phyloP scores from a whole-genome alignment of 225 moss, liverwort and hornwort genomes.

The Antitrichia curtipendula region DNA sequence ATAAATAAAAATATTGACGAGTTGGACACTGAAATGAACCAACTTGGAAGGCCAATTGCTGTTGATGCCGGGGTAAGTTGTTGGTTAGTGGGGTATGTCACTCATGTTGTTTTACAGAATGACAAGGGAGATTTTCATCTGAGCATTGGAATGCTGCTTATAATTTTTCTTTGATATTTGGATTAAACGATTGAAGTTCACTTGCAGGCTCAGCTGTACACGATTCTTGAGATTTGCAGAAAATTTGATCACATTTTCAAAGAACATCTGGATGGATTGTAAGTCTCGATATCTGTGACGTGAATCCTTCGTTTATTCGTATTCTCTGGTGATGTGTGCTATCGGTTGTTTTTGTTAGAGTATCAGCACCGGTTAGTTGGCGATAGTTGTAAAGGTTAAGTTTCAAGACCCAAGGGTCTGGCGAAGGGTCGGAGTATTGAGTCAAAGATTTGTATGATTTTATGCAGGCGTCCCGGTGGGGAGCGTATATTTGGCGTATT shows the following conservation, averaged over 20 bases:
- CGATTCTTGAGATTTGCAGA: constrained; percentile 74
- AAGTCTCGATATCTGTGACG: neutral
- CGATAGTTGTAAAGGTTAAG: neutral
- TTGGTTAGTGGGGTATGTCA: neutral
- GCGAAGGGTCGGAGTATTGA: neutral
- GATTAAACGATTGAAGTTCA: neutral
- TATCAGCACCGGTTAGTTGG: neutral
- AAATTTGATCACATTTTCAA: constrained; percentile 81
- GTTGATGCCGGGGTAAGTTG: constrained; percentile 58
- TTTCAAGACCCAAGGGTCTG: neutral
- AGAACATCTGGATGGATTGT: constrained; percentile 82
- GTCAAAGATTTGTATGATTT: neutral
- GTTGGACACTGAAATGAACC: constrained; percentile 63
- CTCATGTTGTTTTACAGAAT: neutral
- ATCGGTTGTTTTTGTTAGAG: neutral
- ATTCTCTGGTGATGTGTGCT: neutral
- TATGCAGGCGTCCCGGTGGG: constrained; percentile 63
- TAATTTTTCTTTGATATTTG: neutral
- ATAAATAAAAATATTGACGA: constrained; percentile 76
- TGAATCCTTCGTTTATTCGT: neutral
- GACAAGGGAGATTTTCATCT: neutral
- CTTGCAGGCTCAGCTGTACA: constrained; percentile 73
- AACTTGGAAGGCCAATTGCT: constrained; percentile 74
- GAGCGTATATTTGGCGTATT: constrained; percentile 78
- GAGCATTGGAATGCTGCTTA: neutral